Percentiles rank a stretch among this genome's conserved stretches.
Evolutionary conservation across 768 basidiomycete genomes (phyloP).

Genomic region (Royoungia palumana): DNA sequence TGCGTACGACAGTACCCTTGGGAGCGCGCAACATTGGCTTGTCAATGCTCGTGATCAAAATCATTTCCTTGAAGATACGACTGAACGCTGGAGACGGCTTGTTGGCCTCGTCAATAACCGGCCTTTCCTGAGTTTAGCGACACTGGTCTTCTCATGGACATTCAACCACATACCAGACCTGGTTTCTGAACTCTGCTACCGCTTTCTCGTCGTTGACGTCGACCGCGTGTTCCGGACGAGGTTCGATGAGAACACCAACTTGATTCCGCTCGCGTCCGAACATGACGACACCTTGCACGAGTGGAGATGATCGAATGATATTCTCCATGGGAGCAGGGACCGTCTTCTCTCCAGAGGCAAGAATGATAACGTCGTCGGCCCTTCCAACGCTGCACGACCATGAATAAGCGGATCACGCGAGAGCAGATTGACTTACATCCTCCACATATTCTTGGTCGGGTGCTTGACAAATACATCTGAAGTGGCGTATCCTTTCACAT

Average conservation of each 20-base stretch:
- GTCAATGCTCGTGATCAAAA: conserved; percentile 35
- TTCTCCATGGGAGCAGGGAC: conserved; percentile 29
- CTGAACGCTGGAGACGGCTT: conserved; percentile 36
- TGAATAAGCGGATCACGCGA: neutral
- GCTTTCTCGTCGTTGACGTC: conserved; percentile 23
- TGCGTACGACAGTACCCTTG: conserved; percentile 25
- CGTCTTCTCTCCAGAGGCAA: conserved; percentile 18
- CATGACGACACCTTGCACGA: conserved; percentile 28
- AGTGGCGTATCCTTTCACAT: conserved; percentile 40
- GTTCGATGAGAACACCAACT: conserved; percentile 34
- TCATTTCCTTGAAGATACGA: conserved; percentile 50
- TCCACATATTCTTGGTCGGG: conserved; percentile 40
- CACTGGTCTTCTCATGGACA: neutral
- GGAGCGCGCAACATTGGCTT: conserved; percentile 42
- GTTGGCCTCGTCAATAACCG: conserved; percentile 41
- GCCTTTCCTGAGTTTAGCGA: conserved; percentile 21
- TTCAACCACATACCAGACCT: conserved; percentile 24
- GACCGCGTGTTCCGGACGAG: conserved; percentile 9
- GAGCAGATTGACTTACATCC: conserved; percentile 19
- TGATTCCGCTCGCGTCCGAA: conserved; percentile 34
- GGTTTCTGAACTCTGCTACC: conserved; percentile 29
- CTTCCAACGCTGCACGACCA: conserved; percentile 23
- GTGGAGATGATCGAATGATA: conserved; percentile 20
- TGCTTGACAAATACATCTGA: conserved; percentile 44
- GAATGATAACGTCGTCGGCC: conserved; percentile 36